Conservation (phyloP, 2,329 filamentous ascomycete species). For the Daldinia eschscholtzii region DNA sequence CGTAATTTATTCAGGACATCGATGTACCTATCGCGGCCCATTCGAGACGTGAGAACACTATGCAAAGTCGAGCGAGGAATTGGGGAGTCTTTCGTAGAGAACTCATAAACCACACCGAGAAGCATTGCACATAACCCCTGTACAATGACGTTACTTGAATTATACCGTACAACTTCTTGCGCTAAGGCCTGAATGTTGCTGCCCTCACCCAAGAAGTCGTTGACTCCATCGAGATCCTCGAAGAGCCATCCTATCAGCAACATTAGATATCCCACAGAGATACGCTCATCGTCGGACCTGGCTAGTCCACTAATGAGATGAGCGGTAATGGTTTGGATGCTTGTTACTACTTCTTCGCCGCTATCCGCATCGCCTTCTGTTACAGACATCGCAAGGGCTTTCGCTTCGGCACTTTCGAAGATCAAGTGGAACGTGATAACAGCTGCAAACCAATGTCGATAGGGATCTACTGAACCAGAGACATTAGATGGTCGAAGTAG, state of each 20-base stretch:
- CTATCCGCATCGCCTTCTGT: slow-evolving; percentile 89
- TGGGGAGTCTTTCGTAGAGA: slow-evolving; percentile 96
- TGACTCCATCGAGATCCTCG: slow-evolving; percentile 89
- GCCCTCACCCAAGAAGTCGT: slow-evolving; percentile 92
- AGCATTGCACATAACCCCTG: slow-evolving; percentile 88
- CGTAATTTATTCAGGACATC: slow-evolving; percentile 83
- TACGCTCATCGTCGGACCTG: slow-evolving; percentile 80
- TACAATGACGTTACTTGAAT: slow-evolving; percentile 73
- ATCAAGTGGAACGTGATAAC: slow-evolving; percentile 88
- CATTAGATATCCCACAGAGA: slow-evolving; percentile 89
- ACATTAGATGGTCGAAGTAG: slow-evolving; percentile 76
- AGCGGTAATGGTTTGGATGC: slow-evolving; percentile 87
- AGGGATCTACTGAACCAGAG: slow-evolving; percentile 79
- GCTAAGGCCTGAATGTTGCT: slow-evolving; percentile 91
- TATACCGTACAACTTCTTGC: slow-evolving; percentile 75
- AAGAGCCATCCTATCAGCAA: slow-evolving; percentile 90
- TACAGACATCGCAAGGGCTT: slow-evolving; percentile 82
- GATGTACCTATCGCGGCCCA: slow-evolving; percentile 89
- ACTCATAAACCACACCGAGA: slow-evolving; percentile 92
- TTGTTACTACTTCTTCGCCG: slow-evolving; percentile 95
- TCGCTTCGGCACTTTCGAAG: slow-evolving; percentile 82
- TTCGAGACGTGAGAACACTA: slow-evolving; percentile 78
- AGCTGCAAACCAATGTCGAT: slow-evolving; percentile 89
- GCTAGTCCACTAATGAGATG: slow-evolving; percentile 87
- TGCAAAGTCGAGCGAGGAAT: slow-evolving; percentile 85